Percentiles rank a stretch among this genome's conserved stretches.
Evolutionary conservation across 495 filamentous ascomycete genomes (phyloP).

Genomic region (Penicillium silybi): DNA sequence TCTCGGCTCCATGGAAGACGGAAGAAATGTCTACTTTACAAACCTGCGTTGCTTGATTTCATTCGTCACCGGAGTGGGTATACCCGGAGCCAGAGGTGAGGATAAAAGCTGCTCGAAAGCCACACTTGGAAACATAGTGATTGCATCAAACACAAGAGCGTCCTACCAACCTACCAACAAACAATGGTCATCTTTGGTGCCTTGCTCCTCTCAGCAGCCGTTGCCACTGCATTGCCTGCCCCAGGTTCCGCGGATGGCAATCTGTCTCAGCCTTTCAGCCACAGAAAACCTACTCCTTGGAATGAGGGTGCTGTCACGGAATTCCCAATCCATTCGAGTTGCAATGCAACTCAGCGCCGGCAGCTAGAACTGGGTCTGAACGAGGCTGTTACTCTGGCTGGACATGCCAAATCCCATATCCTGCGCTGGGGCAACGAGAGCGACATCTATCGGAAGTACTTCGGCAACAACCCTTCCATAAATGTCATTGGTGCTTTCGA

Average conservation of each 20-base stretch:
- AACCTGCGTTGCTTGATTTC: too few relatives aligned
- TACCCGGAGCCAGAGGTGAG: too few relatives aligned
- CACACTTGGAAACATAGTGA: background rate
- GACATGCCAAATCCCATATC: constrained; percentile 45
- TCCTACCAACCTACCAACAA: background rate
- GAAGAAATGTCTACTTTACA: too few relatives aligned
- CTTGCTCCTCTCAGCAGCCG: constrained; percentile 1
- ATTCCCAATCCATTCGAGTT: constrained; percentile 52
- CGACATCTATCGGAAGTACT: constrained; percentile 54
- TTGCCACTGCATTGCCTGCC: constrained; percentile 10
- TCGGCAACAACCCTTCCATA: constrained; percentile 45
- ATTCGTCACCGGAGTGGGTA: too few relatives aligned
- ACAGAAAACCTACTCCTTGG: constrained; percentile 10
- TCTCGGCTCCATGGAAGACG: background rate
- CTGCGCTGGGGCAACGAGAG: constrained; percentile 49
- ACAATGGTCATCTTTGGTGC: background rate
- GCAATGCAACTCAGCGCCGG: constrained; percentile 49
- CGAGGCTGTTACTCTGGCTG: constrained; percentile 45
- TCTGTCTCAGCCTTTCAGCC: constrained; percentile 8
- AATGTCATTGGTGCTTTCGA: constrained; percentile 52
- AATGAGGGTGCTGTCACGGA: constrained; percentile 18
- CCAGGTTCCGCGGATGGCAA: background rate
- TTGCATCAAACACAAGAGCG: background rate
- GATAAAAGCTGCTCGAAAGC: background rate
- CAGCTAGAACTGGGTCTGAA: constrained; percentile 45